phyloP scores from a whole-genome alignment of 306 rosid species.

The Lablab purpureus region DNA sequence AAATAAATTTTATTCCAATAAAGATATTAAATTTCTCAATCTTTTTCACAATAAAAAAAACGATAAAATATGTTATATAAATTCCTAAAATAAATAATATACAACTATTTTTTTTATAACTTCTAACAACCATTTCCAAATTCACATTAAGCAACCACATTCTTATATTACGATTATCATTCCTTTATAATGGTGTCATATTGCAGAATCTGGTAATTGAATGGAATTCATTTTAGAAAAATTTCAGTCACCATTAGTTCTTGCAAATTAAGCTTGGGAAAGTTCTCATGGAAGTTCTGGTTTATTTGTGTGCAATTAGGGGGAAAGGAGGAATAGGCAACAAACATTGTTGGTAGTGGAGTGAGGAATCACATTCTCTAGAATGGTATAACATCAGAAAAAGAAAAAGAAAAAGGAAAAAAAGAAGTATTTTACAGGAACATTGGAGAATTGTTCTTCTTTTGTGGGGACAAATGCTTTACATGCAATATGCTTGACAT shows the following conservation, averaged over 20 bases:
- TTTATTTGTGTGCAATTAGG: neutral
- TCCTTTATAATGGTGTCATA: neutral
- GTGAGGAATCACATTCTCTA: conserved; percentile 55
- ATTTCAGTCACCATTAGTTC: neutral
- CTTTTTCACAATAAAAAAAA: no score
- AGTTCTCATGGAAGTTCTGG: neutral
- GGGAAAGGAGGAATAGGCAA: conserved; percentile 5
- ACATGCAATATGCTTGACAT: conserved; percentile 4
- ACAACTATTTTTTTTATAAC: no score
- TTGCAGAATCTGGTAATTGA: neutral
- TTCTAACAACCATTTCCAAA: no score
- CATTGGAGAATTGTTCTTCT: conserved; percentile 28
- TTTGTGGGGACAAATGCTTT: conserved; percentile 23
- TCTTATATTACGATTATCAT: neutral
- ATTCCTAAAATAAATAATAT: no score
- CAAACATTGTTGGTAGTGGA: conserved; percentile 39
- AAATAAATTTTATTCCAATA: no score
- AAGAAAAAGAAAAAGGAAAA: neutral
- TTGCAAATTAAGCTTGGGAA: neutral
- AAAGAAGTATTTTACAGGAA: conserved; percentile 8
- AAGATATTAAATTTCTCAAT: no score
- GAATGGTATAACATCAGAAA: neutral
- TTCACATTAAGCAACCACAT: no score
- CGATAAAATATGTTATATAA: no score
- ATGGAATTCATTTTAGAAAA: neutral